Base-by-base conservation (phyloP, 2,329 filamentous ascomycete species). In the Penicillium carneum region DNA sequence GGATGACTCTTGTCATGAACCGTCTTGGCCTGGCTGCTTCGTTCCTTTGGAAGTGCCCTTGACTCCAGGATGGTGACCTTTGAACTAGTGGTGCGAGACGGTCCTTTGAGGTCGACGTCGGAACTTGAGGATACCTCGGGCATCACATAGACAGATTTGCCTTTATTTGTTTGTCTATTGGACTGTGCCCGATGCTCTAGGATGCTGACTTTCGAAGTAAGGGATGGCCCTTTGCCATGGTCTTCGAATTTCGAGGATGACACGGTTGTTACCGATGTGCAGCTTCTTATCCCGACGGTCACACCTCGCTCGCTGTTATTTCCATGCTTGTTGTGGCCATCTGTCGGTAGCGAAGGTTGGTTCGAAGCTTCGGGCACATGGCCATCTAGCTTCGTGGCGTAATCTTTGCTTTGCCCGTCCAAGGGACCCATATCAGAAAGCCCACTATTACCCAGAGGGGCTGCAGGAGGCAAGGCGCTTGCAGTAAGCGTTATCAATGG, bases 261-360 rank as follows among this genome's bases (percentile, higher is more conserved):
- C 6, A 23, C 47, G 12, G 51, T 43, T 16, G 41, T 34, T 11
- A 34, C 12, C n/a, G 60, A 52, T 43, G 49, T 51, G 38, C 42
- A 33, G 50, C 68, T 66, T 20, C 57, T 61, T 56, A 57, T 66
- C 33, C 62, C 57, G 9, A 68, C 57, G 16, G 54, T 26, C 10
- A 49, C 54, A 23, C 20, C 12, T 3, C 23, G 16, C 18, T 31
- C 7, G 5, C 31, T 12, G 3, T n/a, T 31, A 8, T 38, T 23
- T 34, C 11, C 29, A 31, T 20, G 8, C 11, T 42, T 23, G 8
- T 23, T 26, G 8, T 59, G 18, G 1, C 11, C 9, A 23, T 41
- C 10, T 23, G 18, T 52, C 12, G 31, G 14, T 8, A 29, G 11
- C 3, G 41, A 26, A 18, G 33, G 12, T 33, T 51, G 51, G 11